These are phyloP conservation scores for Boletellus dicymbophilus DNA, from an alignment of 1,284 basidiomycete species.

Conservation along the genomic window DNA sequence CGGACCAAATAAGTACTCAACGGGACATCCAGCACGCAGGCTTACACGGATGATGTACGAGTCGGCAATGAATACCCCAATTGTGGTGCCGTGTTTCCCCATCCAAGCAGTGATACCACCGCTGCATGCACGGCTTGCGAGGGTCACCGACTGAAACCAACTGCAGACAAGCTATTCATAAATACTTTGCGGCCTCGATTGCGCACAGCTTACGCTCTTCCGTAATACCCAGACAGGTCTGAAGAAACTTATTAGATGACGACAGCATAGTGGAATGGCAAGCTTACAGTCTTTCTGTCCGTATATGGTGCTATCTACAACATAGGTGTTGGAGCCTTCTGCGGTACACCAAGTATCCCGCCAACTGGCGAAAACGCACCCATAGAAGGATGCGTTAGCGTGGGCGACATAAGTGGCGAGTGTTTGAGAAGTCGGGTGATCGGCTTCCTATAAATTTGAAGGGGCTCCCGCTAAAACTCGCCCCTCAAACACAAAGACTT, in stretches of 20 bases:
- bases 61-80: conserved; percentile 61
- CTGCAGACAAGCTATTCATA: conserved; percentile 33
- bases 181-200: conserved; percentile 13
- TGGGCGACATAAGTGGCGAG: conserved; percentile 61
- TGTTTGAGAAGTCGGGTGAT: conserved; percentile 59
- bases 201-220: conserved; percentile 47
- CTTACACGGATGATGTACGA: conserved; percentile 60
- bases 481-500: conserved; percentile 25
- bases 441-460: conserved; percentile 40
- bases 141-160: conserved; percentile 60
- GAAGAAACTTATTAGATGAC: conserved; percentile 7
- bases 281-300: conserved; percentile 64
- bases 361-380: conserved; percentile 60
- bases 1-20: conserved; percentile 39
- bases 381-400: conserved; percentile 69
- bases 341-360: conserved; percentile 74
- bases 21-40: conserved; percentile 33
- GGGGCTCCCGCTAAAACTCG: too few species aligned
- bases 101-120: conserved; percentile 66
- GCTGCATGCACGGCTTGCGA: conserved; percentile 64
- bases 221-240: conserved; percentile 61
- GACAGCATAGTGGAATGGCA: conserved; percentile 11
- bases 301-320: conserved; percentile 60
- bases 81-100: conserved; percentile 41
- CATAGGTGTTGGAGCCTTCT: conserved; percentile 57